Evolutionary conservation across 2,329 filamentous ascomycete genomes (phyloP).

Genomic region (Emericellopsis cladophorae): DNA sequence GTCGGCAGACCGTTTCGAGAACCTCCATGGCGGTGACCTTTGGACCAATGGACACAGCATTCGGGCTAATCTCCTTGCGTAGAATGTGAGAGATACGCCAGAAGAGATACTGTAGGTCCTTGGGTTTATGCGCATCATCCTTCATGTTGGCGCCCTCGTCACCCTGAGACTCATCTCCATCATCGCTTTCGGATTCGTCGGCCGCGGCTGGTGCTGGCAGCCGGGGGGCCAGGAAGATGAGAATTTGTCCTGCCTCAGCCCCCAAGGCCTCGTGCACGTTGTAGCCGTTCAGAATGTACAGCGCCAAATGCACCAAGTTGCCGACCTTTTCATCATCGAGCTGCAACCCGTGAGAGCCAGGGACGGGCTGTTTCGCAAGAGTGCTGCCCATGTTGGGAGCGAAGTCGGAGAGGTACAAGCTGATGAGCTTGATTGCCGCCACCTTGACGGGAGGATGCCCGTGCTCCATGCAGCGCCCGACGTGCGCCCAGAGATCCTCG

Average conservation of each 20-base stretch:
- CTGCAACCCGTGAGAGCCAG: slow-evolving; percentile 57
- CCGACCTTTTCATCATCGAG: slow-evolving; percentile 53
- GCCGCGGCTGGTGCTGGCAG: slow-evolving; percentile 25
- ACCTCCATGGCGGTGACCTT: slow-evolving; percentile 68
- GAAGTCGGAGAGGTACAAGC: slow-evolving; percentile 70
- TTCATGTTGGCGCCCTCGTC: slow-evolving; percentile 30
- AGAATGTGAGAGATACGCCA: slow-evolving; percentile 67
- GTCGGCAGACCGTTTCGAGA: slow-evolving; percentile 54
- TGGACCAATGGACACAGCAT: slow-evolving; percentile 50
- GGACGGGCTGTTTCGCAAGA: slow-evolving; percentile 40
- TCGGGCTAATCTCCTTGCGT: slow-evolving; percentile 58
- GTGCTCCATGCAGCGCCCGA: slow-evolving; percentile 59
- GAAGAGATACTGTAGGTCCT: slow-evolving; percentile 59
- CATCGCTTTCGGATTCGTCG: slow-evolving; percentile 21
- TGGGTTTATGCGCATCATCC: slow-evolving; percentile 19
- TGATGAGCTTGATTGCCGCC: slow-evolving; percentile 60
- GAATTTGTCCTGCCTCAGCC: slow-evolving; percentile 64
- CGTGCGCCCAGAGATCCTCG: slow-evolving; percentile 55
- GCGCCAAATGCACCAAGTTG: slow-evolving; percentile 37
- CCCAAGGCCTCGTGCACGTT: slow-evolving; percentile 65
- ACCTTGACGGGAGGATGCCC: slow-evolving; percentile 64
- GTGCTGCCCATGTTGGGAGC: slow-evolving; percentile 44
- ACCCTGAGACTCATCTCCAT: slow-evolving; percentile 28
- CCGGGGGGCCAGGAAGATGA: slow-evolving; percentile 64
- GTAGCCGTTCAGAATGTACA: slow-evolving; percentile 44